Conservation (phyloP, 2,329 filamentous ascomycete species). For the Claviceps capensis region DNA sequence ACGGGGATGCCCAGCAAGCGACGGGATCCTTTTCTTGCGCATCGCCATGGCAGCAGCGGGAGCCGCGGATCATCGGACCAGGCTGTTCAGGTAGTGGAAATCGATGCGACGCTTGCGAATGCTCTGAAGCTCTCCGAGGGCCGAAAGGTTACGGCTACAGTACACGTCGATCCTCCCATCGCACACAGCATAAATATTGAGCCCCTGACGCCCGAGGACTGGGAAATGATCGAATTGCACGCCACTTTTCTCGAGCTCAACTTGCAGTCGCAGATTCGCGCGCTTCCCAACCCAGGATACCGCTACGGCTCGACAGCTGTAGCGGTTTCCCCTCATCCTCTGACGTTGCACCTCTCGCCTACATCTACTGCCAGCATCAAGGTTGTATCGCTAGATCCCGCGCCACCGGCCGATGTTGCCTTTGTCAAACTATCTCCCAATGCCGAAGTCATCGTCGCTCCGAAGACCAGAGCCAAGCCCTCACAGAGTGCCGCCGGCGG, state of each 20-base stretch:
- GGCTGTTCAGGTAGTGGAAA: constrained; percentile 65
- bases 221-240: constrained; percentile 98
- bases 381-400: constrained; percentile 69
- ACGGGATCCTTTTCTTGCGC: constrained; percentile 57
- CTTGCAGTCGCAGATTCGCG: constrained; percentile 81
- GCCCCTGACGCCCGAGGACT: constrained; percentile 85
- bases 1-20: constrained; percentile 95
- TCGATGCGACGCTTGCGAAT: constrained; percentile 73
- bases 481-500: constrained; percentile 25
- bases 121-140: constrained; percentile 68
- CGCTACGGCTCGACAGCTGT: constrained; percentile 35
- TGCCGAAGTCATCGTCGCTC: constrained; percentile 93
- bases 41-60: constrained; percentile 56
- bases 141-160: constrained; percentile 55
- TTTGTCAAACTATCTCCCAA: constrained; percentile 92
- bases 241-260: constrained; percentile 93
- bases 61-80: constrained; percentile 53
- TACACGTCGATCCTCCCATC: constrained; percentile 82
- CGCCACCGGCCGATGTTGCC: constrained; percentile 49
- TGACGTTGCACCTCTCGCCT: constrained; percentile 86
- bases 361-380: constrained; percentile 90
- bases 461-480: constrained; percentile 68
- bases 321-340: constrained; percentile 51
- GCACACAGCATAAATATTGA: constrained; percentile 96
- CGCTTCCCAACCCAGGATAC: constrained; percentile 73